Percentiles rank a stretch among this genome's conserved stretches.
Evolutionary conservation across 2,329 filamentous ascomycete genomes (phyloP).

Genomic region (Microsporum canis): DNA sequence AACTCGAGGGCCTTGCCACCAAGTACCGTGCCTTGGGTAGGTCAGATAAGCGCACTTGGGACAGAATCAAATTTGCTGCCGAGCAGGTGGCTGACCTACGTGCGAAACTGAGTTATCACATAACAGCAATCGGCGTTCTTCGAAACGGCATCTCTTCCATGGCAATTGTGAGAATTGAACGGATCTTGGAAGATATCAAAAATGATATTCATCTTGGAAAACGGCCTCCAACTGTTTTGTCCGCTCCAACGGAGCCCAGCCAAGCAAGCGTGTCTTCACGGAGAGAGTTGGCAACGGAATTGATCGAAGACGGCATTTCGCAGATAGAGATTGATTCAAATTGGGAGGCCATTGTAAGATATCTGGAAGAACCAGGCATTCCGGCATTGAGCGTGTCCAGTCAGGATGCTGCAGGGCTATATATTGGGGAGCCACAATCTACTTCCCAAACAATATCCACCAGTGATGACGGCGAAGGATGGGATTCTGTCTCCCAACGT

Average conservation of each 20-base stretch:
- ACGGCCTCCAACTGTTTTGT: background rate
- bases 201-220: background rate
- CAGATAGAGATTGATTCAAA: background rate
- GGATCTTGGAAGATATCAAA: constrained; percentile 1
- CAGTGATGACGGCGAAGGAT: background rate
- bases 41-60: background rate
- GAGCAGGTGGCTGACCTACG: background rate
- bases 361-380: background rate
- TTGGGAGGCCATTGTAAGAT: background rate
- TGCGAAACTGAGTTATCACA: background rate
- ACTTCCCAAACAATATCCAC: background rate
- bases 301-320: background rate
- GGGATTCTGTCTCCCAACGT: background rate
- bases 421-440: background rate
- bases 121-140: background rate
- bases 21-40: background rate
- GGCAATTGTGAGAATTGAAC: background rate
- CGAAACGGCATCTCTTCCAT: background rate
- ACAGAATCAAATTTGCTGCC: background rate
- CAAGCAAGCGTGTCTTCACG: background rate
- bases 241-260: background rate
- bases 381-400: too few relatives aligned
- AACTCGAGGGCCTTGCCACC: background rate
- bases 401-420: too few relatives aligned
- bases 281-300: background rate